phyloP scores from a whole-genome alignment of 176 grass and related monocot species.

The Poa pratensis region DNA sequence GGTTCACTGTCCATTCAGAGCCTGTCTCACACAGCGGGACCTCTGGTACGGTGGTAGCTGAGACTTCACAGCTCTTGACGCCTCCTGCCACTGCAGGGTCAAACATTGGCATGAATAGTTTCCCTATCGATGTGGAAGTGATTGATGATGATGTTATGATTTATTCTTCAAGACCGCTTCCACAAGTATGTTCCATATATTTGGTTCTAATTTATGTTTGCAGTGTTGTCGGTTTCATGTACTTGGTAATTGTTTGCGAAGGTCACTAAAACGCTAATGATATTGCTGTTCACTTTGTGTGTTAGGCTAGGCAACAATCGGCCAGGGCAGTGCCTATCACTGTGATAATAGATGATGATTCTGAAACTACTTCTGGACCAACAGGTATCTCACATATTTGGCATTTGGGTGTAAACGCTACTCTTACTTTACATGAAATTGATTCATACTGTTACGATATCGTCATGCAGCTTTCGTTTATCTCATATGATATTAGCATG shows the following conservation, averaged over 20 bases:
- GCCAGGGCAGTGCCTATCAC: slow-evolving; percentile 39
- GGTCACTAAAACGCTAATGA: background rate
- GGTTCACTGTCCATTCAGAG: slow-evolving; percentile 21
- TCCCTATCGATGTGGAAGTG: slow-evolving; percentile 58
- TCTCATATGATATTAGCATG: slow-evolving; percentile 14
- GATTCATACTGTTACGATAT: background rate
- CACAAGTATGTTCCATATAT: slow-evolving; percentile 54
- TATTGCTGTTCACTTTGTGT: slow-evolving; percentile 12
- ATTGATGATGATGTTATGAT: slow-evolving; percentile 72
- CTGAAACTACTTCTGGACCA: slow-evolving; percentile 52
- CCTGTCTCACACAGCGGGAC: slow-evolving; percentile 6
- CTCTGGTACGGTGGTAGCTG: background rate
- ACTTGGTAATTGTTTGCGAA: slow-evolving; percentile 24
- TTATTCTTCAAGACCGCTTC: slow-evolving; percentile 52
- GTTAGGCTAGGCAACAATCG: slow-evolving; percentile 51
- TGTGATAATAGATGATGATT: slow-evolving; percentile 92
- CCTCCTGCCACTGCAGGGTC: slow-evolving; percentile 12
- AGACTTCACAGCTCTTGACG: slow-evolving; percentile 16
- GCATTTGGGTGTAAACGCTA: slow-evolving; percentile 8
- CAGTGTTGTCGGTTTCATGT: background rate
- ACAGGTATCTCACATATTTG: slow-evolving; percentile 57
- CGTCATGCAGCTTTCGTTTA: slow-evolving; percentile 2
- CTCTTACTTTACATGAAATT: slow-evolving; percentile 11
- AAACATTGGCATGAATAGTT: slow-evolving; percentile 48
- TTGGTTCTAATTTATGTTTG: slow-evolving; percentile 32